Evolutionary conservation across 306 rosid genomes (phyloP), one percentile per base, ranked within the genome.

Genomic region (Pyrus pyrifolia): DNA sequence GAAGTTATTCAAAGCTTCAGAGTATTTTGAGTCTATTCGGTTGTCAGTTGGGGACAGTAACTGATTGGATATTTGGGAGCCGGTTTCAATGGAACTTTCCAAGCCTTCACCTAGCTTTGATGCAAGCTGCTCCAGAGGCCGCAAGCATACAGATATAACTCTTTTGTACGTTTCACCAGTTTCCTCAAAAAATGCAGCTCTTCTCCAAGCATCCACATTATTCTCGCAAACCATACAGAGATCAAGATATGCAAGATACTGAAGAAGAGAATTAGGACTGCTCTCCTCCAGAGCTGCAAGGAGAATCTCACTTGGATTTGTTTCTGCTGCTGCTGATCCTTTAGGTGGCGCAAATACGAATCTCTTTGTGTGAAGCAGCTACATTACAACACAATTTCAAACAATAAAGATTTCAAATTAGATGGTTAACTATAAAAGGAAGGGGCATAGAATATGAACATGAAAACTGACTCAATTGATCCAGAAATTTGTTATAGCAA

Each of bases 251-350:
- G 99, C 96, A 86, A 92, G 99, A 87, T 89, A 88, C 52, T 86
- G 92, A 74, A 89, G 90, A 88, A 92, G 97, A 80, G 97, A 92
- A 61, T 86, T 82, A 44, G 93, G 89, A 53, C 78, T 71, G 73
- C 97, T 92, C 78, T 90, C 93, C 85, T 95, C 99, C 93, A 95
- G 67, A 23, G 99, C 97, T 63, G 88, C 85, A 85, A 95, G 97
- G 61, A 95, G 97, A 81, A 88, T 81, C 79, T 95, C 99, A 49
- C 90, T 92, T 40, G 99, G 99, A 85, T 95, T 95, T 76, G 97
- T 92, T 91, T 92, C 97, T 9, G 97, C 97, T 51, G 99, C 99
- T 27, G 99, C 99, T 17, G 98, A 95, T 81, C 99, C 99, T 86
- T 91, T 91, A 52, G 96, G 97, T 38, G 98, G 98, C 1, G 99